Evolutionary conservation across 2,329 filamentous ascomycete genomes (phyloP).

Genomic region (Neonectria hederae): DNA sequence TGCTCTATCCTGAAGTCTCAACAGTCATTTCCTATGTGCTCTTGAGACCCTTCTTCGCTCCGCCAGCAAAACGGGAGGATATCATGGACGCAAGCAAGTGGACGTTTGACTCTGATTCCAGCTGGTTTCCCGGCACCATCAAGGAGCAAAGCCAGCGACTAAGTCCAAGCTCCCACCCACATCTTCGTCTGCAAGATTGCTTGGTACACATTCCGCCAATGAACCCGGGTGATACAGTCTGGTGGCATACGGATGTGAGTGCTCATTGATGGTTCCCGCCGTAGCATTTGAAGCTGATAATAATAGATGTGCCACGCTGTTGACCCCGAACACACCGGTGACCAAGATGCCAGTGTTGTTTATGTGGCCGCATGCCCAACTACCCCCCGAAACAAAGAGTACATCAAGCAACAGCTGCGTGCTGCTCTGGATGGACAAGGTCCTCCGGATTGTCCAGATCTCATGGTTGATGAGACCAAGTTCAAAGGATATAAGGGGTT

Average conservation of each 20-base stretch:
- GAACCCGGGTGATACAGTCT: conserved; percentile 21
- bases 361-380: conserved; percentile 50
- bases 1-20: conserved; percentile 47
- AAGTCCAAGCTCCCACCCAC: conserved; percentile 22
- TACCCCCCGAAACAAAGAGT: conserved; percentile 38
- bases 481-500: conserved; percentile 19
- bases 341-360: conserved; percentile 46
- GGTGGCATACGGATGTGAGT: conserved; percentile 29
- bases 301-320: conserved; percentile 50
- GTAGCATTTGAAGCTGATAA: not conserved
- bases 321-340: conserved; percentile 48
- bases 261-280: not conserved
- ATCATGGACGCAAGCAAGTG: conserved; percentile 46
- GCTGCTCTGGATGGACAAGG: conserved; percentile 15
- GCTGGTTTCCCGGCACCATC: conserved; percentile 22
- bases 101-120: conserved; percentile 4
- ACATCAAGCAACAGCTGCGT: conserved; percentile 33
- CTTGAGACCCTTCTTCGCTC: conserved; percentile 18
- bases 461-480: conserved; percentile 11
- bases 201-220: conserved; percentile 19
- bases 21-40: conserved; percentile 14
- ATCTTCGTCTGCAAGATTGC: conserved; percentile 17
- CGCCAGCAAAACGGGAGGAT: conserved; percentile 4
- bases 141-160: conserved; percentile 22
- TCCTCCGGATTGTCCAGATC: conserved; percentile 18